Evolutionary conservation across 352 stramenopile genomes (phyloP).

Genomic region (Phytophthora tentaculata): DNA sequence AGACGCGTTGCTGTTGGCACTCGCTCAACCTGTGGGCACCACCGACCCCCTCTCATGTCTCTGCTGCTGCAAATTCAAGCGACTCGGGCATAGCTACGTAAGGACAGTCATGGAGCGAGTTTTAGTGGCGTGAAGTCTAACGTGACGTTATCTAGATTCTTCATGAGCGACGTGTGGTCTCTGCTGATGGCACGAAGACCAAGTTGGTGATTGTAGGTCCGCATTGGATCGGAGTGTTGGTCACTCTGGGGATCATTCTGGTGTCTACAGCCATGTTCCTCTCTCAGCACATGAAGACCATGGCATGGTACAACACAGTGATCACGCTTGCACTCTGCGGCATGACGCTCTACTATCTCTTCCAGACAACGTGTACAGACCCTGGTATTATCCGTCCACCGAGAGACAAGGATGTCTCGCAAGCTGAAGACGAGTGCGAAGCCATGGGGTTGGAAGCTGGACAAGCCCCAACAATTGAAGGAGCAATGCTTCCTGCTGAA

Average conservation of each 20-base stretch:
- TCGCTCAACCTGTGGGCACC: constrained; percentile 25
- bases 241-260: constrained; percentile 71
- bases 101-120: constrained; percentile 10
- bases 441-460: constrained; percentile 34
- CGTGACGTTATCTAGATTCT: constrained; percentile 47
- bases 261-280: constrained; percentile 68
- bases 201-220: constrained; percentile 69
- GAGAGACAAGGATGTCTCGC: constrained; percentile 15
- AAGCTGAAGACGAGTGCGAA: constrained; percentile 30
- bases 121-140: constrained; percentile 6
- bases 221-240: constrained; percentile 82
- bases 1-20: constrained; percentile 30
- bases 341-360: constrained; percentile 75
- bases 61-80: constrained; percentile 65
- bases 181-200: constrained; percentile 33
- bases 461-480: not conserved
- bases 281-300: constrained; percentile 50
- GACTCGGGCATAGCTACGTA: constrained; percentile 54
- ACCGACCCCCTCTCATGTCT: constrained; percentile 66
- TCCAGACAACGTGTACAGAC: constrained; percentile 73
- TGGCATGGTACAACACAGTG: constrained; percentile 64
- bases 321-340: constrained; percentile 63
- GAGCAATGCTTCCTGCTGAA: constrained; percentile 6
- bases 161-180: constrained; percentile 42
- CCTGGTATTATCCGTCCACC: constrained; percentile 65